Evolutionary conservation across 202 grass and related monocot species (phyloP), one percentile per base, ranked within the genome.

Genomic region (Sporobolus alterniflorus): DNA sequence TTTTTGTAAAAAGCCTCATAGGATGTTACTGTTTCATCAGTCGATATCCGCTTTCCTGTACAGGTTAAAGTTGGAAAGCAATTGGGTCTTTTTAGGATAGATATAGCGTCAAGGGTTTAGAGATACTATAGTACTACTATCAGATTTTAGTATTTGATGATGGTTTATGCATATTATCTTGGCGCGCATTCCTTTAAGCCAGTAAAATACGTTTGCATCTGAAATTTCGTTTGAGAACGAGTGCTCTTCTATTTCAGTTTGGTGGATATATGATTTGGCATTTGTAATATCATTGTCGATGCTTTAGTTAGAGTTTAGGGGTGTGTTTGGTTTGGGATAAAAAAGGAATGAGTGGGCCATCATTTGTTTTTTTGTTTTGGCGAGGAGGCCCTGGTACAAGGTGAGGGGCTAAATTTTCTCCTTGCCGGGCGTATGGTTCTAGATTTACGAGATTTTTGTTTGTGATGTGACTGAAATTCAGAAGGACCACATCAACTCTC

Each of bases 1-100:
- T 24, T 69, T 75, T 68, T 76, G 50, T 79, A 75, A 71, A 68
- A 82, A 79, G 75, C 48, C 48, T 51, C 31, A 61, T 51, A 52
- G 39, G n/a, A 24, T 5, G 4, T 50, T 73, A 26, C 21, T 26
- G 13, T 51, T 36, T 51, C 22, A 11, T 51, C 36, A 3, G 69
- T 32, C 8, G 16, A 65, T 82, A 60, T 18, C 4, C 48, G 18
- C 52, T 49, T 22, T 40, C 64, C 50, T 73, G 8, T 72, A 7
- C 62, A 70, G 44, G 83, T 52, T 72, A 69, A 57, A 9, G 43
- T 13, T 49, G 22, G 64, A 34, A 64, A 64, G 64, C 46, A 66
- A 11, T 31, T 63, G 1, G 59, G 29, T 32, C 10, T 25, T 71
- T 79, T 71, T 57, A n/a, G 20, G 59, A 46, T 55, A 16, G 36